Base-by-base conservation (phyloP, 495 filamentous ascomycete species). In the Hypomontagnella submonticulosa region DNA sequence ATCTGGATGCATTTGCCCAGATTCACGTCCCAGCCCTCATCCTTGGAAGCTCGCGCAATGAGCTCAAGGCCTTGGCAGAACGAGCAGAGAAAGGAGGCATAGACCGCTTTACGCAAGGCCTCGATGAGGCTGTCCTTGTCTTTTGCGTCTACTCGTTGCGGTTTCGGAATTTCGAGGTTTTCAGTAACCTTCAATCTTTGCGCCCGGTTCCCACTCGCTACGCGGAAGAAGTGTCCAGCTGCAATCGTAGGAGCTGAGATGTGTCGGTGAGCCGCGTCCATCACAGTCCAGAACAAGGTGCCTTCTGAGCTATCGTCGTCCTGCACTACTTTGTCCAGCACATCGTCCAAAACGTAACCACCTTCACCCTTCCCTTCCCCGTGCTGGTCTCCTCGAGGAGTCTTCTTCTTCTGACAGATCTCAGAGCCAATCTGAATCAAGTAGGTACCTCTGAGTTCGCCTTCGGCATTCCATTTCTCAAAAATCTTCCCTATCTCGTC, bases 271-370 rank as follows among this genome's bases (percentile, higher is more conserved):
- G 86, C 83, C 3, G 87, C 85, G 67, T 92, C 87, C 72, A 82
- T 83, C 32, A 86, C 77, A 9, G 79, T 81, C 87, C 85, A 92
- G 63, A 85, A 78, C 0, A 88, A 84, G 4, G 89, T 93, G 6
- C 90, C 89, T 73, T 92, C 89, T 27, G 82, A 83, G 59, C 81
- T 79, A 51, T 88, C 85, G 47, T 85, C 83, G 59, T 91, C 88
- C 77, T 92, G 88, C 1, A 91, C 89, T 0, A 92, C 89, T 58
- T 91, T 93, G 73, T 92, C 90, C 57, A 88, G 83, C 8, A 92
- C 83, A 30, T 84, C 79, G 18, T 86, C 83, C 4, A 92, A 79
- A 1, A 92, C 85, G 43, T 84, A 75, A 12, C 80, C 79, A 3
- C 75, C 72, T 6, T 75, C 66, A 51, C 84, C 80, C 41, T 80